Evolutionary conservation across 345 rosid species (phyloP).

Genomic region (Dipteronia dyeriana): DNA sequence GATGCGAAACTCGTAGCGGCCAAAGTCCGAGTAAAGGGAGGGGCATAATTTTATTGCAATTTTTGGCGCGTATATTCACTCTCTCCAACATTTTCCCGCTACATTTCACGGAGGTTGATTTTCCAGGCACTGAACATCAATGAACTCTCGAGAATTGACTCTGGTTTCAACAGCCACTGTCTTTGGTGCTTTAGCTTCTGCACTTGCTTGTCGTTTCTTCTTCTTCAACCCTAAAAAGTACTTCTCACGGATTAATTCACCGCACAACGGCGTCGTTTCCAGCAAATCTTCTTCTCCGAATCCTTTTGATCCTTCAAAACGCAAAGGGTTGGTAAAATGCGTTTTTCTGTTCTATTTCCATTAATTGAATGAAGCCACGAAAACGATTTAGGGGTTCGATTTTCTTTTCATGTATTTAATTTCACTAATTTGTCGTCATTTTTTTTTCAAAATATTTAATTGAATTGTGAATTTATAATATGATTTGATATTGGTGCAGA

Average conservation of each 20-base stretch:
- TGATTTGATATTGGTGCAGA: constrained; percentile 36
- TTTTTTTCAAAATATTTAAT: no score
- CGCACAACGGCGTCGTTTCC: constrained; percentile 37
- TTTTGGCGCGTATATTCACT: neutral
- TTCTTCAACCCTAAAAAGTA: constrained; percentile 41
- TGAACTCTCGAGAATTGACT: constrained; percentile 65
- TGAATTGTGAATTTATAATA: neutral
- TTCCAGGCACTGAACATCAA: constrained; percentile 18
- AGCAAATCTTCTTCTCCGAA: constrained; percentile 36
- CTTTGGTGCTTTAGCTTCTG: constrained; percentile 66
- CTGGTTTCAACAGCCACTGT: constrained; percentile 65
- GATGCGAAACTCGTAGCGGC: no score
- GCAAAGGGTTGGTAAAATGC: constrained; percentile 57
- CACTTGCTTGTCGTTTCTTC: constrained; percentile 55
- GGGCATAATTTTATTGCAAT: no score
- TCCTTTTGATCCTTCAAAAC: constrained; percentile 79
- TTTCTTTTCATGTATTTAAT: neutral
- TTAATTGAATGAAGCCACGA: neutral
- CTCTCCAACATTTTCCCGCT: constrained; percentile 10
- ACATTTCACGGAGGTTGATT: neutral
- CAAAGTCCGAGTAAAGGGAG: no score
- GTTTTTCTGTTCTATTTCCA: neutral
- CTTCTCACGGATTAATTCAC: constrained; percentile 26
- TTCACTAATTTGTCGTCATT: neutral
- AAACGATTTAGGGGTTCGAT: neutral